Evolutionary conservation across 495 filamentous ascomycete species (phyloP), one percentile per base, ranked within the genome.

Genomic region (Xylona heveae): DNA sequence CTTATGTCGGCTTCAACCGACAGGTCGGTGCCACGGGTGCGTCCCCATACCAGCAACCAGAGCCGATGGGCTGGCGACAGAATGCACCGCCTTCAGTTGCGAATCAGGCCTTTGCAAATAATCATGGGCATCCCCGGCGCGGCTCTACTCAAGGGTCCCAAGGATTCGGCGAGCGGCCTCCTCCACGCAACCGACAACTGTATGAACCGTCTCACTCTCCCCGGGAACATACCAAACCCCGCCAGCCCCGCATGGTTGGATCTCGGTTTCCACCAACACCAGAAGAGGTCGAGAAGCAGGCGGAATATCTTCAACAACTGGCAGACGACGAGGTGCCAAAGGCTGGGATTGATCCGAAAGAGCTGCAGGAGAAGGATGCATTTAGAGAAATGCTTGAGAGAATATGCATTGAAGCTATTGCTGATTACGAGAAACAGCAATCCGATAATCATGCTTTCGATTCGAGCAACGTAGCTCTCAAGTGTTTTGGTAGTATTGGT

Each of bases 401-500:
- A 6, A 51, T 71, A 16, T 70, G 68, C 30, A 58, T 58, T 28
- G 47, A 59, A 24, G 59, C 59, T 12, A 61, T 79, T 24, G 41
- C 47, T 6, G 45, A 54, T 12, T 52, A 62, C 33, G 66, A 74
- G 35, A 37, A 38, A 4, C 31, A 46, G 6, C 37, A 45, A 10
- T 27, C 41, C 13, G 33, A 32, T 1, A 46, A 53, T 15, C 19
- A 42, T 4, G 48, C 52, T n/a, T 68, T 75, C 37, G 52, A 59
- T 31, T 36, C 61, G 6, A 37, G 45, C 7, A 52, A 54, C 23
- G 64, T 82, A 3, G 52, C 65, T 21, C 52, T 84, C 4, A 61
- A 63, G 36, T 71, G 66, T 37, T 81, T 78, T 40, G 78, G 78
- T 2, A 82, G 78, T 40, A 57, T 82, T 25, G 58, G 57, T 6